Percentiles rank a stretch among this genome's conserved stretches.
Conservation (phyloP, 140 eudicot genomes). For the Bidens hawaiensis region DNA sequence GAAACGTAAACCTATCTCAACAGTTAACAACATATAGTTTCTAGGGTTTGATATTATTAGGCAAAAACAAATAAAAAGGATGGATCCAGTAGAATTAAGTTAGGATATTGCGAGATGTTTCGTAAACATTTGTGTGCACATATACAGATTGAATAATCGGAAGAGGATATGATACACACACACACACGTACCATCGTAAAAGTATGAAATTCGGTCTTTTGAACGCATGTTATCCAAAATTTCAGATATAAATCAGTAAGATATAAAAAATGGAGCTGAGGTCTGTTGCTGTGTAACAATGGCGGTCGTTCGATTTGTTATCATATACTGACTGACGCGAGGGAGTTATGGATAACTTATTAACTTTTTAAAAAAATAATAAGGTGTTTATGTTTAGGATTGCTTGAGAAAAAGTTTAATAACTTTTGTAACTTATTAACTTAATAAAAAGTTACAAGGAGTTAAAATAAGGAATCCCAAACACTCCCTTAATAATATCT, state of each 20-base stretch:
- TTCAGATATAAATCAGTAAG: constrained; percentile 8
- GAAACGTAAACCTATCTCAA: not conserved
- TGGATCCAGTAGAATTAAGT: not conserved
- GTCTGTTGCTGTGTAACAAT: constrained; percentile 15
- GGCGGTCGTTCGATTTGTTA: not conserved
- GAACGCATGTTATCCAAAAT: constrained; percentile 47
- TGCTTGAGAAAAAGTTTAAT: too few species aligned
- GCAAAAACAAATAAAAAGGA: not conserved
- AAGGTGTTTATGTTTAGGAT: too few species aligned
- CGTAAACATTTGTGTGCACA: not conserved
- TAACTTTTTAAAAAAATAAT: too few species aligned
- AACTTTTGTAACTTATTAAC: too few species aligned
- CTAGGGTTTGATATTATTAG: constrained; percentile 10
- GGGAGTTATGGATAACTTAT: too few species aligned
- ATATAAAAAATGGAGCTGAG: not conserved
- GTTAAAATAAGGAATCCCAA: too few species aligned
- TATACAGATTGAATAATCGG: too few species aligned
- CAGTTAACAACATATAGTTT: not conserved
- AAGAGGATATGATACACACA: too few species aligned
- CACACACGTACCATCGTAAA: constrained; percentile 69
- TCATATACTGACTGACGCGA: too few species aligned
- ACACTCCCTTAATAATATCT: too few species aligned
- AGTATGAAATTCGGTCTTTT: constrained; percentile 86
- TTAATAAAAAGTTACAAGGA: too few species aligned
- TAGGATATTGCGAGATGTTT: not conserved